These are phyloP conservation scores for Hanseniaspora clermontiae DNA, from an alignment of 805 yeast species.

Conservation along the genomic window DNA sequence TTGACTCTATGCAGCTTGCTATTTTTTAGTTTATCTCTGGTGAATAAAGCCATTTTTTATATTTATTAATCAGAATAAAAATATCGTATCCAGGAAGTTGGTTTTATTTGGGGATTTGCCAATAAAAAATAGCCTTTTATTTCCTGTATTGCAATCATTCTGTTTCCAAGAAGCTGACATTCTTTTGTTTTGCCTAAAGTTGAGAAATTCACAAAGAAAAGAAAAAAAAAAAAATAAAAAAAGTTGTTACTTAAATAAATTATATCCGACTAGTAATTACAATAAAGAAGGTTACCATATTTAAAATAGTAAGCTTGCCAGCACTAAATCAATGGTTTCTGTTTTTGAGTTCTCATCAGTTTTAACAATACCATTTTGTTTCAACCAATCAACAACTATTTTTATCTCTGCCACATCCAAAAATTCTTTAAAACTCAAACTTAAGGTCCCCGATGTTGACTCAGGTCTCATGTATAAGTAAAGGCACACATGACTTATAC, in stretches of 20 bases:
- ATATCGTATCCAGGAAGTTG: no score
- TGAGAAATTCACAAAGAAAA: no score
- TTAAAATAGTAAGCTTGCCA: neutral
- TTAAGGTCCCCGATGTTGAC: conserved; percentile 24
- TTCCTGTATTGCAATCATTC: no score
- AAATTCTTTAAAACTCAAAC: conserved; percentile 20
- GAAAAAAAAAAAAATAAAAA: no score
- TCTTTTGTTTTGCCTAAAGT: no score
- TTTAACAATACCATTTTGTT: conserved; percentile 23
- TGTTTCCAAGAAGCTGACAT: no score
- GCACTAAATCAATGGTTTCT: neutral
- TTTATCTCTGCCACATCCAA: conserved; percentile 31
- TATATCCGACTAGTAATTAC: no score
- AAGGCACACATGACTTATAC: conserved; percentile 37
- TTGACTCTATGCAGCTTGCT: neutral
- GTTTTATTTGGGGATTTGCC: no score
- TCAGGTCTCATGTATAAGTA: conserved; percentile 47
- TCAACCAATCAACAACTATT: conserved; percentile 36
- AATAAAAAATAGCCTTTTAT: no score
- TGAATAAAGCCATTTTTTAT: neutral
- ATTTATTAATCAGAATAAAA: no score
- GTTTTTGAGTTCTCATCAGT: neutral
- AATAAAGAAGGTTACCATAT: neutral
- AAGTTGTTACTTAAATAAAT: no score
- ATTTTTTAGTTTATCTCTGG: neutral